phyloP scores from a whole-genome alignment of 371 early-diverging fungal species.

The Mucor mucedo region DNA sequence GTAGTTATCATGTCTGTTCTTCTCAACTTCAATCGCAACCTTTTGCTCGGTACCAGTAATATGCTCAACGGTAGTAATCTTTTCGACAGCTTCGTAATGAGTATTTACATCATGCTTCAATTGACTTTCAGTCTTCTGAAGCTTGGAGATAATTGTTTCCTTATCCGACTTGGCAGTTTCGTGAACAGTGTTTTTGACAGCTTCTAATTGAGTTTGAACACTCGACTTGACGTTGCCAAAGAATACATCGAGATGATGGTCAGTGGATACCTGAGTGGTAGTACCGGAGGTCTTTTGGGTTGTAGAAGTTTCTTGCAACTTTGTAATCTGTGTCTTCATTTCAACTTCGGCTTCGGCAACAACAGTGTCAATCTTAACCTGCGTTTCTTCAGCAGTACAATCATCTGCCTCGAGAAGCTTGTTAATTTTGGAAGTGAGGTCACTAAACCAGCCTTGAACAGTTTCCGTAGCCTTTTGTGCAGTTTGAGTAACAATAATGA shows the following conservation, averaged over 20 bases:
- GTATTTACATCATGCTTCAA: slow-evolving; percentile 21
- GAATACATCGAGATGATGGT: slow-evolving; percentile 38
- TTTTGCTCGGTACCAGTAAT: slow-evolving; percentile 20
- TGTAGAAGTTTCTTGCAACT: slow-evolving; percentile 20
- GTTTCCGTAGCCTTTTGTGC: slow-evolving; percentile 31
- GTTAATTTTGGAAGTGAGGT: slow-evolving; percentile 12
- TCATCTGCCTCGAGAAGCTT: slow-evolving; percentile 29
- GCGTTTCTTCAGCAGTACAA: slow-evolving; percentile 24
- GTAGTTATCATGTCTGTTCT: slow-evolving; percentile 21
- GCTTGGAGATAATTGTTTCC: slow-evolving; percentile 19
- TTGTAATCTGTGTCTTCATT: slow-evolving; percentile 30
- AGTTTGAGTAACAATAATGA: slow-evolving; percentile 23
- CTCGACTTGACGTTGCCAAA: slow-evolving; percentile 35
- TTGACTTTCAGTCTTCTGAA: slow-evolving; percentile 22
- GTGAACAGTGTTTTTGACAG: slow-evolving; percentile 29
- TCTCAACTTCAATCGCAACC: slow-evolving; percentile 5
- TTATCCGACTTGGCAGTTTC: slow-evolving; percentile 29
- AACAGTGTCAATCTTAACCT: slow-evolving; percentile 22
- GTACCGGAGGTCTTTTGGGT: slow-evolving; percentile 10
- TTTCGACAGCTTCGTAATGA: slow-evolving; percentile 28
- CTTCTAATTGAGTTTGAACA: slow-evolving; percentile 29
- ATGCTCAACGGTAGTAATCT: slow-evolving; percentile 23
- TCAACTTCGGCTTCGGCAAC: slow-evolving; percentile 38
- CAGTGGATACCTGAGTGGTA: slow-evolving; percentile 19
- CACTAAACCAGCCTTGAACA: slow-evolving; percentile 30